phyloP scores from a whole-genome alignment of 148 eudicot genomes.

The Salicornia ramosissima region DNA sequence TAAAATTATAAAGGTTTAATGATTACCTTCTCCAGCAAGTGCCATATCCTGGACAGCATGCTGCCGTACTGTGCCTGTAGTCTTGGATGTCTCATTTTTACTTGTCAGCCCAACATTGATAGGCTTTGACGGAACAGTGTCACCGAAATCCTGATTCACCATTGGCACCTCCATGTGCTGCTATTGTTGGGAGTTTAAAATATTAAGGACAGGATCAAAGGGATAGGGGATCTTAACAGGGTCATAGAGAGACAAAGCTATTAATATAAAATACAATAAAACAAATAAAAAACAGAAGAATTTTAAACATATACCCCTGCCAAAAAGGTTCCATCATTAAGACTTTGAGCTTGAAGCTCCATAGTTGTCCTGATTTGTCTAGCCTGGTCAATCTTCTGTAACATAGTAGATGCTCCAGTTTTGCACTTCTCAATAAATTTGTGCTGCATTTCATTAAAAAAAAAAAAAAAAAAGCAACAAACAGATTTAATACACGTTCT shows the following conservation, averaged over 20 bases:
- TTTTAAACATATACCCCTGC: conserved; percentile 46
- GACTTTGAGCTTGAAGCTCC: conserved; percentile 61
- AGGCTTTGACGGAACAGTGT: conserved; percentile 84
- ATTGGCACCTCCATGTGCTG: conserved; percentile 48
- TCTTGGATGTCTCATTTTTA: conserved; percentile 26
- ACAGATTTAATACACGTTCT: not conserved
- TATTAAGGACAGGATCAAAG: not conserved
- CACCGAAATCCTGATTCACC: conserved; percentile 63
- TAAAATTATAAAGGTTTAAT: not conserved
- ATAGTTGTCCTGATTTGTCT: conserved; percentile 62
- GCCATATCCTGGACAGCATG: conserved; percentile 36
- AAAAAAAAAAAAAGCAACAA: not conserved
- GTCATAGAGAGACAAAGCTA: not conserved
- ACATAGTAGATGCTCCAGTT: conserved; percentile 68
- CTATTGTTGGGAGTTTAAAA: not conserved
- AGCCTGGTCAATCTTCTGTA: conserved; percentile 84
- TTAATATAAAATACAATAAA: too few relatives aligned
- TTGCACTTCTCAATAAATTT: conserved; percentile 94
- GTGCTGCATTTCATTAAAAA: conserved; percentile 43
- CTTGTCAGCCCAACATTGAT: conserved; percentile 33
- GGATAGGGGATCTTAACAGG: not conserved
- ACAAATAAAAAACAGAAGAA: not conserved
- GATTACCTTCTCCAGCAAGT: conserved; percentile 53
- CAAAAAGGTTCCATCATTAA: conserved; percentile 44
- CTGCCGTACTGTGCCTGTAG: conserved; percentile 28